A percentile compares a stretch with the other conserved stretches of the same genome.
These are phyloP conservation scores for Aspergillus vadensis DNA, from an alignment of 2,329 filamentous ascomycete species.

Conservation along the genomic window DNA sequence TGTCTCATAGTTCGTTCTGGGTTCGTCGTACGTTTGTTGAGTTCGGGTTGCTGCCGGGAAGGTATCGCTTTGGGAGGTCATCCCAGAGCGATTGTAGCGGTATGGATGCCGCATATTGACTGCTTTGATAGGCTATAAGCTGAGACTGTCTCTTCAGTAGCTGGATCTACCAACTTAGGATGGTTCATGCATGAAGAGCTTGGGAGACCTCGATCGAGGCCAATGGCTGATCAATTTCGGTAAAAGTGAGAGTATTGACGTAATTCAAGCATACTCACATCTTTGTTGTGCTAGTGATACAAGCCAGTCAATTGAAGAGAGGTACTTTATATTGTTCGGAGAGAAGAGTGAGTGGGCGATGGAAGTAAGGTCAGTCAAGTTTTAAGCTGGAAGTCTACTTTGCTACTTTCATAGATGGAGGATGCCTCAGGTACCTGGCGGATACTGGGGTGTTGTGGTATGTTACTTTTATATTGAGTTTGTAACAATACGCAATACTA, in stretches of 20 bases:
- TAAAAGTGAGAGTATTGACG: neutral
- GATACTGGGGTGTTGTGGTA: neutral
- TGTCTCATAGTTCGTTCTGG: neutral
- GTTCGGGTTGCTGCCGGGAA: neutral
- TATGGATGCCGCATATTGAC: neutral
- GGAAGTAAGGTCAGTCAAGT: neutral
- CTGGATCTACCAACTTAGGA: neutral
- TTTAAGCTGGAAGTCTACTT: too few relatives aligned
- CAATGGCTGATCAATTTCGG: neutral
- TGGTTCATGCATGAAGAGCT: neutral
- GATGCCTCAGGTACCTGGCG: neutral
- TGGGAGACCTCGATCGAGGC: neutral
- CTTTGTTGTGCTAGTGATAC: neutral
- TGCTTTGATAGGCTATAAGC: neutral
- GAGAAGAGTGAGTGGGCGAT: neutral
- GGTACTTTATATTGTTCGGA: neutral
- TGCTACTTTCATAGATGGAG: neutral
- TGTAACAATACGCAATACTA: neutral
- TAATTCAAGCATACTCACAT: neutral
- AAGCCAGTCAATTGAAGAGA: too few relatives aligned
- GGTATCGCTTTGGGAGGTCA: neutral
- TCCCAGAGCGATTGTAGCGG: neutral
- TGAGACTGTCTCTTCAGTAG: neutral
- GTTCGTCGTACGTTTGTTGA: conserved; percentile 1
- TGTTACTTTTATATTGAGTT: neutral